These are phyloP conservation scores for Fusarium sp. DNA, from an alignment of 2,329 filamentous ascomycete species.

Conservation along the genomic window DNA sequence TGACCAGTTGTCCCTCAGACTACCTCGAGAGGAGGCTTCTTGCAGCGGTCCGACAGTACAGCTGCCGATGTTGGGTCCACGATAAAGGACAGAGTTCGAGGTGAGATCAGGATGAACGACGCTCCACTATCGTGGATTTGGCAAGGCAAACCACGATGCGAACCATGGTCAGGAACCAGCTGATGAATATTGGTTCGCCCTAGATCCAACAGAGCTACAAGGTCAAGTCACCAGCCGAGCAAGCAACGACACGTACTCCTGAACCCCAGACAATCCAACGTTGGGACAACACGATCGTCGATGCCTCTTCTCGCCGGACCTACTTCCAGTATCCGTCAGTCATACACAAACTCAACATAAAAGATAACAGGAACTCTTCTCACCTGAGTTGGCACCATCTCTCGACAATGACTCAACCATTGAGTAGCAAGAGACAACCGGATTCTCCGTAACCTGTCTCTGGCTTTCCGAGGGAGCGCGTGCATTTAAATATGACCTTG, in stretches of 20 bases:
- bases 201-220: slow-evolving; percentile 15
- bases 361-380: slow-evolving; percentile 5
- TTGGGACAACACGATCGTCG: slow-evolving; percentile 1
- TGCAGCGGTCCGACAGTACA: neutral
- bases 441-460: slow-evolving; percentile 18
- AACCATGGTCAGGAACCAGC: slow-evolving; percentile 2
- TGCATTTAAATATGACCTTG: slow-evolving; percentile 43
- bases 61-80: neutral
- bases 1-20: accelerated
- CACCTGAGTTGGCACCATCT: slow-evolving; percentile 11
- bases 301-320: slow-evolving; percentile 5
- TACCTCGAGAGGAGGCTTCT: neutral
- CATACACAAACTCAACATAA: slow-evolving; percentile 33
- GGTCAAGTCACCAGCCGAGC: neutral
- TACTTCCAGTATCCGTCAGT: slow-evolving; percentile 34
- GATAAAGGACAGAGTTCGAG: neutral
- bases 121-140: neutral
- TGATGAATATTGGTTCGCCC: neutral
- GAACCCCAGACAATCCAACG: slow-evolving; percentile 1
- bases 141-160: neutral
- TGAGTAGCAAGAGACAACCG: slow-evolving; percentile 5
- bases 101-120: neutral
- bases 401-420: slow-evolving; percentile 5
- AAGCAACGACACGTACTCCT: slow-evolving; percentile 17
- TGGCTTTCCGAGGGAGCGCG: slow-evolving; percentile 5